Evolutionary conservation across 164 flowering plant genomes (phyloP), one percentile per base, ranked within the genome.

Genomic region (Liriodendron chinense): DNA sequence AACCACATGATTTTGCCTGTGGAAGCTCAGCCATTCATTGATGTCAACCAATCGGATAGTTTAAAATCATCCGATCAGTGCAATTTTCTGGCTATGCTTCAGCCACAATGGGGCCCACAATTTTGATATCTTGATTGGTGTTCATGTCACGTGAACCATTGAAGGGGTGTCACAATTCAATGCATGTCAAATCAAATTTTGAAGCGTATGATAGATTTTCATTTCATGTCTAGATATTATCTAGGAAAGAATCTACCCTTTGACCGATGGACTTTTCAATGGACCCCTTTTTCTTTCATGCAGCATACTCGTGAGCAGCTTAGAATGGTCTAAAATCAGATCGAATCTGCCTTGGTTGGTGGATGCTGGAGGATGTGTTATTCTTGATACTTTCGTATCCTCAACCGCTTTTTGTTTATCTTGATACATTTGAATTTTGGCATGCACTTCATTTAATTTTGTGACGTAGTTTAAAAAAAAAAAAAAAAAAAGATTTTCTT

Each of bases 311-410:
- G 90, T 92, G 34, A 88, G 77, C 78, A 90, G 95, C 82, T 23
- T 85, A 75, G 89, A 90, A 0, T 92, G 96, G 97, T 83, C 84
- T 16, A 86, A 74, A 75, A 78, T 91, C 75, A 82, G 70, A 69
- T 89, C 96, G 16, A 94, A 94, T 77, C 70, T 94, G 23, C 97
- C 98, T 23, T 94, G 98, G 98, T 75, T 94, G 75, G 92, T 92
- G 64, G 98, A 94, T 80, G 92, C 98, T 22, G 89, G 83, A 68
- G 94, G 90, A 34, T 94, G 98, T 56, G 85, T 89, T 68, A 67
- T 88, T 50, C 88, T 94, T 12, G 98, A 93, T 72, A 64, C 81
- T 73, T 87, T 90, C 63, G 97, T 89, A 93, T 93, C 95, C 93
- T 92, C 80, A 12, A 10, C 25, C 4, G 6, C 1, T 64, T n/a